Base-by-base conservation (phyloP, 257 asterid species). In the Salvia hispanica region DNA sequence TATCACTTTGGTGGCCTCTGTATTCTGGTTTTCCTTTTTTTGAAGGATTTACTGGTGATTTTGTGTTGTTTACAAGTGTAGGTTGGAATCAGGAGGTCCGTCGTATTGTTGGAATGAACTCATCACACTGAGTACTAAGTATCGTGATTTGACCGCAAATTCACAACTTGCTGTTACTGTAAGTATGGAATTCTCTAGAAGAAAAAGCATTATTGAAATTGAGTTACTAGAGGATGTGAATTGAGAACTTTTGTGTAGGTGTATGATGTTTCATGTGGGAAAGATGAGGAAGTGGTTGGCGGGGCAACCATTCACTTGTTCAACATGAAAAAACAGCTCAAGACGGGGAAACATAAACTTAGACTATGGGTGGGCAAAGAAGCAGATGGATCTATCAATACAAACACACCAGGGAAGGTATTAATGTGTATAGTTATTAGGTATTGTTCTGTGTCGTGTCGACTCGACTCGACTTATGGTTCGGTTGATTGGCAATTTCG, bases 361-460 rank as follows among this genome's bases (percentile, higher is more conserved):
- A 88, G 96, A 80, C 91, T 93, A 73, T 93, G 99, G 97, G 64
- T 79, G 3, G 92, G 88, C 28, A 81, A 81, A 73, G 97, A 86
- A 79, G 97, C 99, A 3, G 97, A 93, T 85, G 99, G 99, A 58
- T 93, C 95, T 47, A 81, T 90, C 43, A 80, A 80, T 59, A 88
- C 97, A 51, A 78, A 68, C 34, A 90, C 99, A 58, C 99, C 97
- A 44, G 99, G 99, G 73, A 93, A 90, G 95, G 99, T 93, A 72
- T 36, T 54, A 25, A 50, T 2, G 37, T 40, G 34, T 16, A 1
- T 16, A 25, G 43, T 42, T 64, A 33, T 31, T 58, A 65, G 58
- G 59, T 58, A 18, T 58, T 56, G 15, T 51, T 33, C 40, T 42
- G 1, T 36, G 18, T 9, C 18, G 65, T 56, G 31, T 25, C 66